Conservation (phyloP, 139 green algal genomes). For the Micractinium conductrix region DNA sequence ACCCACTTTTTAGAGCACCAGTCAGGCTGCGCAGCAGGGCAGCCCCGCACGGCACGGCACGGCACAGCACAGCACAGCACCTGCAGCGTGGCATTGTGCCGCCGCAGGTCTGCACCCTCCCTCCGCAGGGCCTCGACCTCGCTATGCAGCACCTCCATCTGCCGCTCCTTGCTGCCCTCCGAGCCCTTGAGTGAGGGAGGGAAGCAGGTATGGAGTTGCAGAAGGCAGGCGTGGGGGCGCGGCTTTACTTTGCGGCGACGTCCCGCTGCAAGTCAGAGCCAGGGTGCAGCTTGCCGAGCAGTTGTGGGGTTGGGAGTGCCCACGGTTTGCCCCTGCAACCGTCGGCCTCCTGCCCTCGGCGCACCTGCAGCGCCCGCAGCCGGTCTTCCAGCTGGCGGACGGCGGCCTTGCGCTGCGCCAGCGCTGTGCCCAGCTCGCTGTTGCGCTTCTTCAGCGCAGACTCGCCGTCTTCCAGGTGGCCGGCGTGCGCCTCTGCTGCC, state of each 20-base stretch:
- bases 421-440: background rate
- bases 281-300: too few species aligned
- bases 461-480: background rate
- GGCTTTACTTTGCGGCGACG: too few species aligned
- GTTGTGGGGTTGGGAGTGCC: too few species aligned
- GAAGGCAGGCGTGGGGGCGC: too few species aligned
- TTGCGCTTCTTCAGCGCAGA: slow-evolving; percentile 1
- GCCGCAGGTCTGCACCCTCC: background rate
- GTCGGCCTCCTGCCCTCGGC: background rate
- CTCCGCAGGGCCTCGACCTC: slow-evolving; percentile 1
- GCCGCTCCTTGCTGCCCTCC: slow-evolving; percentile 22
- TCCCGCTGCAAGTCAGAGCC: too few species aligned
- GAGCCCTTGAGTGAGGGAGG: background rate
- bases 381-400: slow-evolving; percentile 9
- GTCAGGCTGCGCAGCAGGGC: background rate
- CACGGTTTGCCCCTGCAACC: background rate
- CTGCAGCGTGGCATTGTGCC: background rate
- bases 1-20: too few species aligned
- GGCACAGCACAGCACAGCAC: background rate
- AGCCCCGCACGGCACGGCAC: background rate
- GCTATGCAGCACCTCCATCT: slow-evolving; percentile 5
- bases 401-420: slow-evolving; percentile 13
- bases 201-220: too few species aligned
- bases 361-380: slow-evolving; percentile 22
- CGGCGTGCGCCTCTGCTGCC: background rate